A percentile compares a stretch with the other conserved stretches of the same genome.
phyloP scores from a whole-genome alignment of 495 filamentous ascomycete genomes.

The Lophiotrema nucula region DNA sequence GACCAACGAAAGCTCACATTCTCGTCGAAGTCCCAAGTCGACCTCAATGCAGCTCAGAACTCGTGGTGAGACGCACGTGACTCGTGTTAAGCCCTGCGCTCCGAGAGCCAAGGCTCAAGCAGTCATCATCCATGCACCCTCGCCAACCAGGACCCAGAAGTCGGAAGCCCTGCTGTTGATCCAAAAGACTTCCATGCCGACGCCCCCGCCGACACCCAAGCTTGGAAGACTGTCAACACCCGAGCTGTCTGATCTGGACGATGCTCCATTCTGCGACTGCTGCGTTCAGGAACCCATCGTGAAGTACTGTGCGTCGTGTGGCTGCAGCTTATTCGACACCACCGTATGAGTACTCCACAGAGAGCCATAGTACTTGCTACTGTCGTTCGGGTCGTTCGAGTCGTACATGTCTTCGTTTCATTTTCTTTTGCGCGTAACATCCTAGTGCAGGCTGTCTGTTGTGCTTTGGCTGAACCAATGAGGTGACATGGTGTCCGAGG shows the following conservation, averaged over 20 bases:
- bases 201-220: slow-evolving; percentile 34
- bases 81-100: background rate
- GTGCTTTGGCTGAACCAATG: background rate
- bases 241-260: slow-evolving; percentile 27
- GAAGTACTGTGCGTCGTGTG: slow-evolving; percentile 22
- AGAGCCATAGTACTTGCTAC: background rate
- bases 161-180: too few species aligned
- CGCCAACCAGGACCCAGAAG: background rate
- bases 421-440: background rate
- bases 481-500: too few species aligned
- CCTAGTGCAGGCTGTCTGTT: too few species aligned
- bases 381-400: background rate
- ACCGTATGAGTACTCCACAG: background rate
- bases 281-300: slow-evolving; percentile 13
- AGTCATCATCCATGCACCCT: background rate
- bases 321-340: background rate
- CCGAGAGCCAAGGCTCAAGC: background rate
- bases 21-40: background rate
- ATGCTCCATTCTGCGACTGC: slow-evolving; percentile 32
- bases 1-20: background rate
- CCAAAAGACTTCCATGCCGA: background rate
- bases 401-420: background rate
- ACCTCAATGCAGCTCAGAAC: background rate
- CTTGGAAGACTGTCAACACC: slow-evolving; percentile 32
- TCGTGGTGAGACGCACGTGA: background rate